A percentile compares a stretch with the other conserved stretches of the same genome.
phyloP scores from a whole-genome alignment of 1,284 basidiomycete genomes.

The Cystobasidiaceae sp. region DNA sequence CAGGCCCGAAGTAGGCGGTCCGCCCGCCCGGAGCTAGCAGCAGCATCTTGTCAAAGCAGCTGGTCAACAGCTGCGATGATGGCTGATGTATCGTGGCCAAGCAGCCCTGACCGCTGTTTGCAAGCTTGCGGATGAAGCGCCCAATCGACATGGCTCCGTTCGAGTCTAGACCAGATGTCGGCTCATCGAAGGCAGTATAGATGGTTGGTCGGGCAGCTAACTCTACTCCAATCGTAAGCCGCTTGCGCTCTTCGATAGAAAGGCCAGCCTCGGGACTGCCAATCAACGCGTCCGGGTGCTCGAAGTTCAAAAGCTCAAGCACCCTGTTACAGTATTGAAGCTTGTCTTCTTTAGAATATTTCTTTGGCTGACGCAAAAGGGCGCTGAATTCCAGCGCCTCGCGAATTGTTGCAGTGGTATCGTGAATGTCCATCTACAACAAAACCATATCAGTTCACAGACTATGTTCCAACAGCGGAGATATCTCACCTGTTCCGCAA shows the following conservation, averaged over 20 bases:
- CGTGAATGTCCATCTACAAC: slow-evolving; percentile 72
- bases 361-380: slow-evolving; percentile 66
- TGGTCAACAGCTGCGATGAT: slow-evolving; percentile 51
- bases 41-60: slow-evolving; percentile 61
- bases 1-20: slow-evolving; percentile 70
- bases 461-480: slow-evolving; percentile 52
- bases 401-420: slow-evolving; percentile 57
- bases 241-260: slow-evolving; percentile 67
- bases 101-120: slow-evolving; percentile 71
- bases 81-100: slow-evolving; percentile 64
- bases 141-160: slow-evolving; percentile 84
- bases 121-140: slow-evolving; percentile 68
- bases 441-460: slow-evolving; percentile 37
- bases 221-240: slow-evolving; percentile 77
- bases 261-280: slow-evolving; percentile 59
- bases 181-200: slow-evolving; percentile 45
- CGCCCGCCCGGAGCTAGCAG: slow-evolving; percentile 53
- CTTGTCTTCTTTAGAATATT: slow-evolving; percentile 65
- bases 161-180: slow-evolving; percentile 18
- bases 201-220: slow-evolving; percentile 67
- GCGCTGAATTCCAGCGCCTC: slow-evolving; percentile 81
- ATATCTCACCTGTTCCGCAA: slow-evolving; percentile 57
- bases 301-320: slow-evolving; percentile 71
- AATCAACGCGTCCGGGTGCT: slow-evolving; percentile 65
- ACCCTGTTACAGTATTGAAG: slow-evolving; percentile 73